Conservation (phyloP, 2,329 filamentous ascomycete species). For the Colletotrichum truncatum region DNA sequence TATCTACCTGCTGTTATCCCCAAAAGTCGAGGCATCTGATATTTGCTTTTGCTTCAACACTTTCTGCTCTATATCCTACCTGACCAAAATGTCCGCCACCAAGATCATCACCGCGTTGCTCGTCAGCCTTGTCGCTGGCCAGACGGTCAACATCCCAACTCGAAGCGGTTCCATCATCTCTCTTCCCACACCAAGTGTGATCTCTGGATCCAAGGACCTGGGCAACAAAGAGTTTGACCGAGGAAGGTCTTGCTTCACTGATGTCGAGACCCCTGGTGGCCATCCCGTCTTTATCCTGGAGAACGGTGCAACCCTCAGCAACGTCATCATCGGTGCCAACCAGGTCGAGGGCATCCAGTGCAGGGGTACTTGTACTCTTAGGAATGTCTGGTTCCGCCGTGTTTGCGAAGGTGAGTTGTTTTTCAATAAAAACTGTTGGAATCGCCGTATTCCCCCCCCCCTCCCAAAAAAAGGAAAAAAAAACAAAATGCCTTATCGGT, state of each 20-base stretch:
- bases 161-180: slow-evolving; percentile 30
- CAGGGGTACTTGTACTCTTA: slow-evolving; percentile 50
- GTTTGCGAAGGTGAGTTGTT: slow-evolving; percentile 43
- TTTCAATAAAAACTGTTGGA: neutral
- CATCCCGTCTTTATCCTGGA: slow-evolving; percentile 60
- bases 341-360: slow-evolving; percentile 61
- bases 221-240: slow-evolving; percentile 31
- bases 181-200: slow-evolving; percentile 23
- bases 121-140: slow-evolving; percentile 5
- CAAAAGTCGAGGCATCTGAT: neutral
- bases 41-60: neutral
- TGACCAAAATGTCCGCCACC: neutral
- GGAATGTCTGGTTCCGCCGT: slow-evolving; percentile 48
- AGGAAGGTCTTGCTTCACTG: slow-evolving; percentile 24
- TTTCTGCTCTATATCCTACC: neutral
- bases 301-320: slow-evolving; percentile 57
- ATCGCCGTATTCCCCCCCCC: no score
- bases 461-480: no score
- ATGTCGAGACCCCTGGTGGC: slow-evolving; percentile 30
- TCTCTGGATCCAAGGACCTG: slow-evolving; percentile 27
- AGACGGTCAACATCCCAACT: slow-evolving; percentile 31
- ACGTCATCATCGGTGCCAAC: slow-evolving; percentile 61
- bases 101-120: neutral
- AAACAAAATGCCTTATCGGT: no score
- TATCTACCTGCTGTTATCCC: no score